phyloP scores from a whole-genome alignment of 2,329 filamentous ascomycete genomes.

The Aspergillus udagawae region DNA sequence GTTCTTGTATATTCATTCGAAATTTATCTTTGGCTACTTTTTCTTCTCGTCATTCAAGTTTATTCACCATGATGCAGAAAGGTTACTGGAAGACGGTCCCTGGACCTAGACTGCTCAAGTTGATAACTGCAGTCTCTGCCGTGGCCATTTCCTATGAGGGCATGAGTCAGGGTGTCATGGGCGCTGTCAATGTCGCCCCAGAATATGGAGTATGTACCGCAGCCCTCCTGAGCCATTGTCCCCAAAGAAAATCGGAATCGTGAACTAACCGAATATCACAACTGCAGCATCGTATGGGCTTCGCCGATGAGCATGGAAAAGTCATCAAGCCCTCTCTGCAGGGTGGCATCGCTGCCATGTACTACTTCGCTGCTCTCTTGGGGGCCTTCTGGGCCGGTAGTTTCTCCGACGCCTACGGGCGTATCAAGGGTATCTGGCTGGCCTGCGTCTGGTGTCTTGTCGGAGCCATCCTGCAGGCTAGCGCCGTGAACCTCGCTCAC shows the following conservation, averaged over 20 bases:
- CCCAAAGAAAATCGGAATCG: too few relatives aligned
- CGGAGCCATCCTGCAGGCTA: slow-evolving; percentile 59
- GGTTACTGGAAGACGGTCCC: too few relatives aligned
- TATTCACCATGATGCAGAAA: too few relatives aligned
- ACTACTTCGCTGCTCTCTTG: slow-evolving; percentile 55
- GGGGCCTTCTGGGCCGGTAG: slow-evolving; percentile 58
- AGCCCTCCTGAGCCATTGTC: too few relatives aligned
- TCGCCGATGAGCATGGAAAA: slow-evolving; percentile 2
- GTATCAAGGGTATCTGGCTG: slow-evolving; percentile 58
- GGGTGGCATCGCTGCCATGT: slow-evolving; percentile 55
- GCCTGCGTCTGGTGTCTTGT: slow-evolving; percentile 53
- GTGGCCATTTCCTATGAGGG: slow-evolving; percentile 64
- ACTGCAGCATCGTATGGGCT: slow-evolving; percentile 50
- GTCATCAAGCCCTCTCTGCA: slow-evolving; percentile 52
- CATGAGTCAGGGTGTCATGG: slow-evolving; percentile 50
- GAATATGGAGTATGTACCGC: slow-evolving; percentile 34
- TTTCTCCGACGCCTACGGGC: slow-evolving; percentile 56
- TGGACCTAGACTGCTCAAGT: too few relatives aligned
- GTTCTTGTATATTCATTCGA: too few relatives aligned
- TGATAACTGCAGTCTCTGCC: slow-evolving; percentile 37
- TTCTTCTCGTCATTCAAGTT: too few relatives aligned
- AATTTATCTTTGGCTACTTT: too few relatives aligned
- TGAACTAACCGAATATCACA: slow-evolving; percentile 40
- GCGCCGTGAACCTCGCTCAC: slow-evolving; percentile 59
- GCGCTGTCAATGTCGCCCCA: slow-evolving; percentile 60